Evolutionary conservation across 306 rosid genomes (phyloP), one percentile per base, ranked within the genome.

Genomic region (Acacia crassicarpa): DNA sequence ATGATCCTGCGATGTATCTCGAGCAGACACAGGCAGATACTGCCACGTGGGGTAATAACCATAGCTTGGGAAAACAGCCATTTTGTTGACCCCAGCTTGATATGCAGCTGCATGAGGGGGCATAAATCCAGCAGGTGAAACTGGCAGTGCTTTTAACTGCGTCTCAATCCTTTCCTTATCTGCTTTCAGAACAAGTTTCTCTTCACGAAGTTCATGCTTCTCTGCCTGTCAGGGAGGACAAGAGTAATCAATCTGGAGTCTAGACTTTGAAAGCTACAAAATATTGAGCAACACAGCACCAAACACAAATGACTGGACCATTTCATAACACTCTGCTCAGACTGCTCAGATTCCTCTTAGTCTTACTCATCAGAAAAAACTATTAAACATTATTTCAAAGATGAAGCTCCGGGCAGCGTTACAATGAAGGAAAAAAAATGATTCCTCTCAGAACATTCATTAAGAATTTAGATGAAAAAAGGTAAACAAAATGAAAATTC

Each of bases 41-140:
- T 92, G 96, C 97, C 97, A 95, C 97, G 93, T 92, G 19, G 98
- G 98, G 59, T 91, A 76, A 49, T 90, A 82, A 44, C 98, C 92
- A 81, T 92, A 93, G 79, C 96, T 82, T 15, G 98, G 97, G 81
- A 82, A 95, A 38, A 92, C 88, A 67, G 97, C 90, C 97, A 93
- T 91, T 91, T 95, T 95, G 83, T 87, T 87, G 62, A 87, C 65
- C 41, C 86, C 91, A 67, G 93, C 81, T 83, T 86, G 96, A 82
- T 86, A 92, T 59, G 98, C 88, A 54, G 93, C 90, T 63, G 94
- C 89, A 75, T 89, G 92, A 32, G 95, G 89, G 12, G 91, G 88
- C 86, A 90, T 82, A 87, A 83, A 88, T 82, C 95, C 97, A 30
- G 93, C 83, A 17, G 91, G 89, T 19, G 91, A 71, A 77, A 90